phyloP scores from a whole-genome alignment of 1,139 yeast genomes.

The Blastobotrys malaysiensis region DNA sequence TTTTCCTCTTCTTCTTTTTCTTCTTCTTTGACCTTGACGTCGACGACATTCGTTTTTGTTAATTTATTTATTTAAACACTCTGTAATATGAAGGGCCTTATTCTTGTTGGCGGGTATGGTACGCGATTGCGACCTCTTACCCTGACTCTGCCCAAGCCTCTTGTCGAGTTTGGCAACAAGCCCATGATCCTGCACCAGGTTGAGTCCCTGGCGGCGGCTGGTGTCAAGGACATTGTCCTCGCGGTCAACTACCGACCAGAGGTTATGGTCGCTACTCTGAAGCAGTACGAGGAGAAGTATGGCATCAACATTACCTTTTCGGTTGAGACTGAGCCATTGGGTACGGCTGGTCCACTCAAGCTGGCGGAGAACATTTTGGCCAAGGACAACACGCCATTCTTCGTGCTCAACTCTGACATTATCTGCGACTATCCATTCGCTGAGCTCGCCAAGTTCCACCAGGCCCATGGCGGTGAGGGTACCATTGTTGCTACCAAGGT shows the following conservation, averaged over 20 bases:
- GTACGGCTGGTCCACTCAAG: slow-evolving; percentile 98
- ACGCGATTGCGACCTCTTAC: slow-evolving; percentile 99
- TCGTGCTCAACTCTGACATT: slow-evolving; percentile 96
- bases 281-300: slow-evolving; percentile 90
- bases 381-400: slow-evolving; percentile 95
- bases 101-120: slow-evolving; percentile 99
- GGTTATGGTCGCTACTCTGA: slow-evolving; percentile 93
- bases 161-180: slow-evolving; percentile 97
- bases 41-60: neutral
- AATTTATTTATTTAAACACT: slow-evolving; percentile 3
- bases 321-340: slow-evolving; percentile 98
- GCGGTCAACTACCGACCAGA: slow-evolving; percentile 99
- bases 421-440: slow-evolving; percentile 97
- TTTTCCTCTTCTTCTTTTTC: slow-evolving; percentile 11
- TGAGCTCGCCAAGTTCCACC: slow-evolving; percentile 90
- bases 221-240: slow-evolving; percentile 96
- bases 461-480: slow-evolving; percentile 94
- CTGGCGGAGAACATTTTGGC: slow-evolving; percentile 90
- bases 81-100: slow-evolving; percentile 84
- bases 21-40: slow-evolving; percentile 7
- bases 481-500: slow-evolving; percentile 99
- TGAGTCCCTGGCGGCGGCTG: slow-evolving; percentile 96
- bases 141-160: slow-evolving; percentile 93
- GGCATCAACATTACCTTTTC: slow-evolving; percentile 95
- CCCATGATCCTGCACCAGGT: slow-evolving; percentile 88